A percentile compares a stretch with the other conserved stretches of the same genome.
These are phyloP conservation scores for Leccinum cinnamomeum DNA, from an alignment of 1,284 basidiomycete species.

Conservation along the genomic window DNA sequence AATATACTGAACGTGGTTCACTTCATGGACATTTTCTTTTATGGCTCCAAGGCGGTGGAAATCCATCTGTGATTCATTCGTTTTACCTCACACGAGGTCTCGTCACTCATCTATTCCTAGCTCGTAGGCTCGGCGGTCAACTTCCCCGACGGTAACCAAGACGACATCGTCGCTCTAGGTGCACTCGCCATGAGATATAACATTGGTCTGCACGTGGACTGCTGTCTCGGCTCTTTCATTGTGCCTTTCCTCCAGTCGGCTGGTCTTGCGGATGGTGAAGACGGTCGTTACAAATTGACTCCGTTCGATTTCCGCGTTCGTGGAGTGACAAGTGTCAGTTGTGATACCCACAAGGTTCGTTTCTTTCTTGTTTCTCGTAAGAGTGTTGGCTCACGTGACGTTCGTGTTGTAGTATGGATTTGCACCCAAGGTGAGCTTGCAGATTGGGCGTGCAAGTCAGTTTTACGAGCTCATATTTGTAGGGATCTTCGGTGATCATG, in stretches of 20 bases:
- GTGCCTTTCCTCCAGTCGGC: constrained; percentile 81
- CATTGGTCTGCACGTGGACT: constrained; percentile 91
- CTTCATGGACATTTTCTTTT: constrained; percentile 19
- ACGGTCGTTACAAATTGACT: constrained; percentile 50
- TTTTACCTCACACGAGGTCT: background rate
- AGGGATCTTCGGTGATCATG: constrained; percentile 96
- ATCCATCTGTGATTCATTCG: constrained; percentile 12
- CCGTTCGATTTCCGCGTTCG: constrained; percentile 89
- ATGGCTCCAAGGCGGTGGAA: constrained; percentile 7
- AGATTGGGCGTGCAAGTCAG: background rate
- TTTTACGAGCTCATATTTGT: background rate
- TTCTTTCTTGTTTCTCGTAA: background rate
- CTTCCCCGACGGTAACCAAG: constrained; percentile 89
- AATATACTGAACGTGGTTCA: constrained; percentile 15
- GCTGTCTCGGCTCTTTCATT: constrained; percentile 91
- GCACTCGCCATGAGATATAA: constrained; percentile 75
- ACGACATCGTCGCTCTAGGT: constrained; percentile 84
- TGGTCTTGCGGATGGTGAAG: constrained; percentile 51
- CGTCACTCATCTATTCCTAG: constrained; percentile 39
- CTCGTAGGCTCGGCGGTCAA: constrained; percentile 90
- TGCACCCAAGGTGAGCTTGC: constrained; percentile 66
- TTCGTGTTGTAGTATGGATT: constrained; percentile 64
- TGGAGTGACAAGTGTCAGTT: constrained; percentile 88
- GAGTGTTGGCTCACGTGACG: constrained; percentile 8
- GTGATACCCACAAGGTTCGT: constrained; percentile 87